Conservation (phyloP, 495 filamentous ascomycete species). For the Tirmania nivea region DNA sequence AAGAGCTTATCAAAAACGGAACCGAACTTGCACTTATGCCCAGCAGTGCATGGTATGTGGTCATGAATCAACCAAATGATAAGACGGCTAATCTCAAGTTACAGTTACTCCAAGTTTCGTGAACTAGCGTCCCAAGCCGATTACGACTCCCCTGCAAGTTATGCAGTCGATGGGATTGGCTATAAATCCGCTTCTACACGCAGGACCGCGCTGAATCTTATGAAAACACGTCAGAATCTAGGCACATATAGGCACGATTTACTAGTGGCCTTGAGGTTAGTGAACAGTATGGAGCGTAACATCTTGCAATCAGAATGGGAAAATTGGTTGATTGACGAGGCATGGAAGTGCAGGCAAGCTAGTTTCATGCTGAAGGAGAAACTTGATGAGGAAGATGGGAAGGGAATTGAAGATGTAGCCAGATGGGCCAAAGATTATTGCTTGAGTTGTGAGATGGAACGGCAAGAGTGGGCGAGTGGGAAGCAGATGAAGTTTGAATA, state of each 20-base stretch:
- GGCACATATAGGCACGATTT: slow-evolving; percentile 79
- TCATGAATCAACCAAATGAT: background rate
- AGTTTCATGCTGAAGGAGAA: slow-evolving; percentile 12
- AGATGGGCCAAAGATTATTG: slow-evolving; percentile 34
- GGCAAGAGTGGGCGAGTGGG: slow-evolving; percentile 17
- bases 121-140: slow-evolving; percentile 31
- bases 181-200: slow-evolving; percentile 30
- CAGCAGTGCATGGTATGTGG: slow-evolving; percentile 19
- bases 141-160: slow-evolving; percentile 25
- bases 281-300: slow-evolving; percentile 74
- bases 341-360: slow-evolving; percentile 31
- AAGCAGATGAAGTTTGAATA: background rate
- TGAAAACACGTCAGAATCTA: slow-evolving; percentile 56
- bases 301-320: slow-evolving; percentile 74
- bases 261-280: slow-evolving; percentile 68
- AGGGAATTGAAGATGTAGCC: slow-evolving; percentile 10
- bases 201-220: slow-evolving; percentile 41
- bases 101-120: slow-evolving; percentile 32
- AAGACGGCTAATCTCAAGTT: background rate
- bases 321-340: slow-evolving; percentile 62
- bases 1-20: slow-evolving; percentile 36
- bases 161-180: slow-evolving; percentile 23
- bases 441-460: slow-evolving; percentile 45
- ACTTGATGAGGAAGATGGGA: slow-evolving; percentile 6
- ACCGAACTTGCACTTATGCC: slow-evolving; percentile 17